Conservation (phyloP, 129 eudicot genomes). For the Flaveria ramosissima region DNA sequence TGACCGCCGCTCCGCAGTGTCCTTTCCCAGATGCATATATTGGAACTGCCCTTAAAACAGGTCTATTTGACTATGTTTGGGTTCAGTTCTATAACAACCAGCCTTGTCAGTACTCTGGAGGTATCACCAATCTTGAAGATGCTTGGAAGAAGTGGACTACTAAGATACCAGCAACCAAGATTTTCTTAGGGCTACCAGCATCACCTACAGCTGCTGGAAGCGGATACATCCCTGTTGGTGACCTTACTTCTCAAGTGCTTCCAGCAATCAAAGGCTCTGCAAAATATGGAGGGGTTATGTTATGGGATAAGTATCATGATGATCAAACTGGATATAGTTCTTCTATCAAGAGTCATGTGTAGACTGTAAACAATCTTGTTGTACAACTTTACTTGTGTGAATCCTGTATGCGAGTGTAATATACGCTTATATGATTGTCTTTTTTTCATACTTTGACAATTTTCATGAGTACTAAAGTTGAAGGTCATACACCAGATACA, state of each 20-base stretch:
- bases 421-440: background rate
- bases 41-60: slow-evolving; percentile 44
- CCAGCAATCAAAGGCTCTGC: background rate
- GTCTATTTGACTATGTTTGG: slow-evolving; percentile 52
- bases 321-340: background rate
- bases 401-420: background rate
- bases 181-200: slow-evolving; percentile 46
- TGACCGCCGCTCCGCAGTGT: slow-evolving; percentile 46
- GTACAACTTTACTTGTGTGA: background rate
- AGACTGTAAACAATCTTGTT: background rate
- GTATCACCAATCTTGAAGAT: slow-evolving; percentile 29
- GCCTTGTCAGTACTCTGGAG: slow-evolving; percentile 46
- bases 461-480: too few species aligned
- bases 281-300: too few species aligned
- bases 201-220: too few species aligned
- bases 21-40: slow-evolving; percentile 39
- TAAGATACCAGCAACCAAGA: slow-evolving; percentile 36
- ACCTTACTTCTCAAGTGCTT: too few species aligned
- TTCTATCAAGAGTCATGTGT: too few species aligned
- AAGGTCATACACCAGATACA: too few species aligned
- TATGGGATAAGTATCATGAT: too few species aligned
- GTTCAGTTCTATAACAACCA: slow-evolving; percentile 51
- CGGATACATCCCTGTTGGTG: too few species aligned
- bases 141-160: slow-evolving; percentile 54
- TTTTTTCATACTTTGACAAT: background rate